Base-by-base conservation (phyloP, 106 monocot species). In the Phalaenopsis aphrodite region DNA sequence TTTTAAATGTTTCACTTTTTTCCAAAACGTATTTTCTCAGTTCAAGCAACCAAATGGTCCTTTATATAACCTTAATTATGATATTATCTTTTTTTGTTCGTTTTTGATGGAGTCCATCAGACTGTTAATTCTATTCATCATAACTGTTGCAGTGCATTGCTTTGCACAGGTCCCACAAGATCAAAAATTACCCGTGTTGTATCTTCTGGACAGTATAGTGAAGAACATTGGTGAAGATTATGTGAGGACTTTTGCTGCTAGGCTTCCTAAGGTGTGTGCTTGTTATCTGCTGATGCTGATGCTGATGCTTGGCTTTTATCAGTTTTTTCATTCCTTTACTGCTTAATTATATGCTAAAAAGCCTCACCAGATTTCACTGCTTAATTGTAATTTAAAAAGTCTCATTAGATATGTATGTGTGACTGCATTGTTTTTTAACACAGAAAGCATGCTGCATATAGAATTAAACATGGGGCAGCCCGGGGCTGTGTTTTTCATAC, bases 191-290 rank as follows among this genome's bases (percentile, higher is more conserved):
- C 94, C 98, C 17, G 86, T 92, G 5, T 65, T 98, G 30, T 98
- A 98, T 85, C 91, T 98, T 69, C 82, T 98, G 42, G 98, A 98
- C 76, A 98, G 98, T 82, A 98, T 98, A 75, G 94, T 94, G 71
- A 98, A 98, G 85, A 98, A 98, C 81, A 98, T 98, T 83, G 98
- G 94, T 36, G 77, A 85, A 46, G 91, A 93, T 47, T 98, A 98
- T 84, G 85, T 91, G 80, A 89, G 82, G 61, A 78, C 78, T 79
- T 98, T 98, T 84, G 91, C 92, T 41, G 75, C 88, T 83, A 86
- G 91, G 23, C 88, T 98, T 47, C 90, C 94, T 56, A 86, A 91
- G 89, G 94, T 91, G 73, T 86, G 86, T 77, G 10, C 36, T 23
- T 76, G 21, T 45, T 77, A 75, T 45, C 58, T 21, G 36, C 24